Conservation (phyloP, 768 basidiomycete species). For the Macrolepiota fuliginosa region DNA sequence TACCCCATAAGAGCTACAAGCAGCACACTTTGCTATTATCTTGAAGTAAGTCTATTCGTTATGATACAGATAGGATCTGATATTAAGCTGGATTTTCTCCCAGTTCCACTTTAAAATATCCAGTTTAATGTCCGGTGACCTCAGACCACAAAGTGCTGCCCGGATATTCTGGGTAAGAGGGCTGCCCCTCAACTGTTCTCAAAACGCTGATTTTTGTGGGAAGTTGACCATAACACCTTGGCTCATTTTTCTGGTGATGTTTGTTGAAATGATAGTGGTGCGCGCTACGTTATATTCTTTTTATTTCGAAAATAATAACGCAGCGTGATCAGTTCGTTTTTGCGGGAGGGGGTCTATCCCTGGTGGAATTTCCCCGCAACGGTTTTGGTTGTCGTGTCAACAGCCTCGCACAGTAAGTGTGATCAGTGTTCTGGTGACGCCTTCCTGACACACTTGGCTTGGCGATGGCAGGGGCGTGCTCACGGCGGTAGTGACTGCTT, state of each 20-base stretch:
- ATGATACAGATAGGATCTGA: neutral
- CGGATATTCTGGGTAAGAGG: neutral
- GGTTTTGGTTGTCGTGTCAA: neutral
- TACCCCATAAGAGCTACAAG: neutral
- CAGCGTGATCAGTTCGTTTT: neutral
- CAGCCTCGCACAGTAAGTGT: neutral
- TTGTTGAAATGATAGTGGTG: neutral
- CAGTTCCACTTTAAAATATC: neutral
- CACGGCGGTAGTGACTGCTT: neutral
- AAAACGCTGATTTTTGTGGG: neutral
- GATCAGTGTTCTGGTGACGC: neutral
- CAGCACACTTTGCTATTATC: neutral
- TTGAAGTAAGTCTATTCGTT: neutral
- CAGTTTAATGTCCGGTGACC: neutral
- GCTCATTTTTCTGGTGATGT: neutral
- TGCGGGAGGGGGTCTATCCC: neutral
- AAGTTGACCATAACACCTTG: neutral
- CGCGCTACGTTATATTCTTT: neutral
- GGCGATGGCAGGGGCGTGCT: neutral
- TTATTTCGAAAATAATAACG: no score
- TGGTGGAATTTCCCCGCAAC: neutral
- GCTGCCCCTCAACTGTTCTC: no score
- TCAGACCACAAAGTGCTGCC: neutral
- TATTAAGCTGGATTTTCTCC: neutral
- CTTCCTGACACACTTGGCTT: neutral